Conservation (phyloP, 352 stramenopile genomes). For the Pythium pyrilobum region DNA sequence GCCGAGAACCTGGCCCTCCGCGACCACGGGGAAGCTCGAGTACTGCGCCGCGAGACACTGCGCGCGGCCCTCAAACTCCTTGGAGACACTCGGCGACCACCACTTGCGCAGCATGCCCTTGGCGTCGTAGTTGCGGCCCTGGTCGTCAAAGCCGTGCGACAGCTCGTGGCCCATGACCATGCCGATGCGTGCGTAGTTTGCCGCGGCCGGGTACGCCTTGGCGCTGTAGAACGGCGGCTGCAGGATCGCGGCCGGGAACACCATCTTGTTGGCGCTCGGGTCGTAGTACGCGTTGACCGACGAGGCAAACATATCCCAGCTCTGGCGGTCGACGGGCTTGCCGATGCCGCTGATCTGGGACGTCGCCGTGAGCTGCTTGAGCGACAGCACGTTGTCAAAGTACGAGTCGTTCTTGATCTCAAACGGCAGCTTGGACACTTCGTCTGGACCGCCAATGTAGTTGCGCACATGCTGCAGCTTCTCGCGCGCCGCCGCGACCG, state of each 20-base stretch:
- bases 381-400: conserved; percentile 46
- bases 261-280: conserved; percentile 82
- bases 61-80: conserved; percentile 42
- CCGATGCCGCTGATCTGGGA: conserved; percentile 28
- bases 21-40: conserved; percentile 43
- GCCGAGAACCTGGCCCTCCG: conserved; percentile 36
- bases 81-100: conserved; percentile 73
- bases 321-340: conserved; percentile 42
- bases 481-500: conserved; percentile 70
- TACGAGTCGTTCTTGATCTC: conserved; percentile 37
- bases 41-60: conserved; percentile 61
- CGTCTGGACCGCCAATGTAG: conserved; percentile 56
- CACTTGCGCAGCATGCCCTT: conserved; percentile 88
- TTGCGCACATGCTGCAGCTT: conserved; percentile 89
- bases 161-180: conserved; percentile 94
- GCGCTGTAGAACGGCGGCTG: conserved; percentile 81
- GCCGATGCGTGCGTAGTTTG: conserved; percentile 91
- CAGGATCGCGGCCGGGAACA: conserved; percentile 91
- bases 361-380: conserved; percentile 30
- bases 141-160: conserved; percentile 93
- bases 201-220: conserved; percentile 70
- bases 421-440: conserved; percentile 46
- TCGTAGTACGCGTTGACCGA: conserved; percentile 89
- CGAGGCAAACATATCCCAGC: conserved; percentile 89
- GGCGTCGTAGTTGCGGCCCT: conserved; percentile 84